phyloP scores from a whole-genome alignment of 345 rosid genomes.

The Angophora floribunda region DNA sequence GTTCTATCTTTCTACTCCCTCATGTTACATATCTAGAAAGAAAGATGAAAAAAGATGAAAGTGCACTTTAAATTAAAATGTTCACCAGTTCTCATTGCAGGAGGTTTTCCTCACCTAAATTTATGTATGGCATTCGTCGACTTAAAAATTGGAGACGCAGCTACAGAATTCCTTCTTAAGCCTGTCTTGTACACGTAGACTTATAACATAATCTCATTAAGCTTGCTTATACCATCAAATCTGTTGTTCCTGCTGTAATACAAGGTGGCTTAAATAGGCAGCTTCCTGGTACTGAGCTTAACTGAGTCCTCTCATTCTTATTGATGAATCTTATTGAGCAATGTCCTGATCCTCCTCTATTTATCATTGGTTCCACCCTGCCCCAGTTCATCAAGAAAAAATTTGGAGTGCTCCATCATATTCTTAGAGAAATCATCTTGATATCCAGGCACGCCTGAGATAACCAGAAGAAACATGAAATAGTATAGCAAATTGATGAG shows the following conservation, averaged over 20 bases:
- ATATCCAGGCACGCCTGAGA: background rate
- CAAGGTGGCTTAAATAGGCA: background rate
- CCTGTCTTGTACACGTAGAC: background rate
- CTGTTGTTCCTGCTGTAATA: background rate
- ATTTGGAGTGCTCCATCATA: background rate
- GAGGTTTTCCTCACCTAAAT: background rate
- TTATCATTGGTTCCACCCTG: background rate
- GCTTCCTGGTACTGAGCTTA: background rate
- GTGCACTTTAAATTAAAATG: background rate
- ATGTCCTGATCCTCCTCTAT: background rate
- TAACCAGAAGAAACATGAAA: background rate
- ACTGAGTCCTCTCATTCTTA: background rate
- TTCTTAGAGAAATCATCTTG: background rate
- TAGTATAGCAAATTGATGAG: background rate
- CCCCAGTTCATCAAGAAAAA: background rate
- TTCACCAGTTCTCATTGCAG: background rate
- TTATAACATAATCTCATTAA: background rate
- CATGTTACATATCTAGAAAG: background rate
- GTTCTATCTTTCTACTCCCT: background rate
- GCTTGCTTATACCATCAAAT: background rate
- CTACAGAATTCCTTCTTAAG: background rate
- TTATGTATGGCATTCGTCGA: background rate
- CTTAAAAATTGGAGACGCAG: background rate
- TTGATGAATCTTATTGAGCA: background rate
- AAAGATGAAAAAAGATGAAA: background rate